Evolutionary conservation across 495 filamentous ascomycete genomes (phyloP), one percentile per base, ranked within the genome.

Genomic region (Aspergillus olivimuriae): DNA sequence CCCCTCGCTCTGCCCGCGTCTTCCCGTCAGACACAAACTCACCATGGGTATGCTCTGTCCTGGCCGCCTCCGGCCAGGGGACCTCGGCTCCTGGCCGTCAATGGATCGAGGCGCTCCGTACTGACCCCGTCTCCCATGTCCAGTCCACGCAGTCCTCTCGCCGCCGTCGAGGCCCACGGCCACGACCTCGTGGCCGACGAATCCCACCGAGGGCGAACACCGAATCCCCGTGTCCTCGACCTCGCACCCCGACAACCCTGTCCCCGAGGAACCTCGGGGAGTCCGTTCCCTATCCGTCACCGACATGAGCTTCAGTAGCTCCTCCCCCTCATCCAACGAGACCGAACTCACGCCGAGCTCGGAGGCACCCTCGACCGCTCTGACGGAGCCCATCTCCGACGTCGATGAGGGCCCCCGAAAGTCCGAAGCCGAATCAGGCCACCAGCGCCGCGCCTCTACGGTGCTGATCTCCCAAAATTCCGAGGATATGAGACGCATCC

Each of bases 371-470:
- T 58, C 66, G 19, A 82, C 78, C 3, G 74, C 79, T 9, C 57
- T 58, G 15, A 76, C 70, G 34, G 80, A 81, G 15, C 51, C 60
- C 2, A 66, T 72, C 33, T 60, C 71, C 10, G 75, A 77, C 11
- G 63, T 62, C n/a, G 62, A 76, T 9, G 64, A 71, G 12, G 49
- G 56, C 14, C 26, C 55, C 39, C 42, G 46, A 7, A 55, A 72
- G 18, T 54, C 68, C 5, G 35, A 47, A 17, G 45, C 65, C 32
- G 44, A 53, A 4, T 44, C 58, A 33, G 56, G 59, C 34, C 77
- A 76, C 37, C 69, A 56, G 41, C 76, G 85, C 40, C 84, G 87
- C 43, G 87, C 86, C 8, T 91, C 87, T 19, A 92, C 87, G n/a
- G 68, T 80, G 6, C 70, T 92, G 43, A 84, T 92, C 47, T 82